A percentile compares a stretch with the other conserved stretches of the same genome.
phyloP scores from a whole-genome alignment of 768 basidiomycete genomes.

The Lactifluus rugatus region DNA sequence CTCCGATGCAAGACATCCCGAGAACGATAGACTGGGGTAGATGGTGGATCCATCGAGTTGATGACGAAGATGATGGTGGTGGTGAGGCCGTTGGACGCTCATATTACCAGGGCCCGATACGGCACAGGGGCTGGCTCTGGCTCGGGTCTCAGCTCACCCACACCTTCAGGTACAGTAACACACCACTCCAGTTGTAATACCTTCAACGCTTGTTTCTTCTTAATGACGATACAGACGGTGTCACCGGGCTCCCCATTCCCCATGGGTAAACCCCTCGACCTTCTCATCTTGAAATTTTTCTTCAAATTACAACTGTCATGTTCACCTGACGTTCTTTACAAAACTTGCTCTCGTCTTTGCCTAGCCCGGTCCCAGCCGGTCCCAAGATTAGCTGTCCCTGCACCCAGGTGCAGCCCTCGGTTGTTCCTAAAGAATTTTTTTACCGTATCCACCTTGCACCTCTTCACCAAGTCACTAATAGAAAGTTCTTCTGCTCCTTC shows the following conservation, averaged over 20 bases:
- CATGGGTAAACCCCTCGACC: too few species aligned
- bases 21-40: background rate
- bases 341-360: too few species aligned
- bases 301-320: too few species aligned
- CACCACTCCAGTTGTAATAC: background rate
- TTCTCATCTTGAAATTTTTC: too few species aligned
- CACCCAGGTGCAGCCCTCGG: too few species aligned
- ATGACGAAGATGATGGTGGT: background rate
- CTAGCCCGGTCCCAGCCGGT: too few species aligned
- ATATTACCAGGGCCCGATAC: background rate
- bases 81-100: background rate
- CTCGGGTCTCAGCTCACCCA: too few species aligned
- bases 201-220: too few species aligned
- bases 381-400: too few species aligned
- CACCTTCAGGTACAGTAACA: too few species aligned
- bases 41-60: conserved; percentile 2
- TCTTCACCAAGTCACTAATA: conserved; percentile 16
- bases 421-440: conserved; percentile 4
- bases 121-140: background rate
- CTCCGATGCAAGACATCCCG: conserved; percentile 1
- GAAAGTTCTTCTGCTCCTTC: conserved; percentile 12
- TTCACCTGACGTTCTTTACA: too few species aligned
- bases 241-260: too few species aligned
- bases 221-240: background rate
- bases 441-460: background rate